Percentiles rank a stretch among this genome's conserved stretches.
Conservation (phyloP, 768 basidiomycete genomes). For the Filobasidium floriforme region DNA sequence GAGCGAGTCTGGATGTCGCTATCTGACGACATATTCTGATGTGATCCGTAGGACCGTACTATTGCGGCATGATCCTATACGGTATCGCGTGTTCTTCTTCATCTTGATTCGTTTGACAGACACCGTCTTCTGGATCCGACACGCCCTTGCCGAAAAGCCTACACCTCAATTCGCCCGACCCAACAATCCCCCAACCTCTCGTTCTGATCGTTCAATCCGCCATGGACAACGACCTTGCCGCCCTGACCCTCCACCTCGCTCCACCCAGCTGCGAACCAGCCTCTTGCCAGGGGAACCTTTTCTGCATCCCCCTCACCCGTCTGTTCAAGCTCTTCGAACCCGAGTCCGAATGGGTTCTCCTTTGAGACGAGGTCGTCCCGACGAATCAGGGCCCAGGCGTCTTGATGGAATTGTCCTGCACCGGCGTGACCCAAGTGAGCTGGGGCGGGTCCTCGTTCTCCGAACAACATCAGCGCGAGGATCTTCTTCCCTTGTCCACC, state of each 20-base stretch:
- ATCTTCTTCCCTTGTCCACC: not conserved
- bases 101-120: no score
- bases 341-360: constrained; percentile 6
- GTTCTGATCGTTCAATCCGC: constrained; percentile 49
- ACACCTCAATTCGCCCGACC: constrained; percentile 27
- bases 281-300: constrained; percentile 44
- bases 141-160: no score
- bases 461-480: constrained; percentile 46
- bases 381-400: constrained; percentile 46
- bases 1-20: no score
- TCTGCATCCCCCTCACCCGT: not conserved
- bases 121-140: no score
- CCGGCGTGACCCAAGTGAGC: constrained; percentile 46
- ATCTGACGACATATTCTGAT: no score
- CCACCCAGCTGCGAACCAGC: constrained; percentile 48
- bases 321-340: constrained; percentile 1
- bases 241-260: constrained; percentile 22
- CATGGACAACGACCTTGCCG: constrained; percentile 46
- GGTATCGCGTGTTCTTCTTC: no score
- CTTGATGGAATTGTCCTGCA: constrained; percentile 47
- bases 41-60: no score
- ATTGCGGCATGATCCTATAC: no score
- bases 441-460: constrained; percentile 45
- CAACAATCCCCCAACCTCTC: constrained; percentile 49
- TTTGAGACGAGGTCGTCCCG: constrained; percentile 37